These are phyloP conservation scores for Boechera divaricarpa DNA, from an alignment of 345 rosid genomes.

Conservation along the genomic window DNA sequence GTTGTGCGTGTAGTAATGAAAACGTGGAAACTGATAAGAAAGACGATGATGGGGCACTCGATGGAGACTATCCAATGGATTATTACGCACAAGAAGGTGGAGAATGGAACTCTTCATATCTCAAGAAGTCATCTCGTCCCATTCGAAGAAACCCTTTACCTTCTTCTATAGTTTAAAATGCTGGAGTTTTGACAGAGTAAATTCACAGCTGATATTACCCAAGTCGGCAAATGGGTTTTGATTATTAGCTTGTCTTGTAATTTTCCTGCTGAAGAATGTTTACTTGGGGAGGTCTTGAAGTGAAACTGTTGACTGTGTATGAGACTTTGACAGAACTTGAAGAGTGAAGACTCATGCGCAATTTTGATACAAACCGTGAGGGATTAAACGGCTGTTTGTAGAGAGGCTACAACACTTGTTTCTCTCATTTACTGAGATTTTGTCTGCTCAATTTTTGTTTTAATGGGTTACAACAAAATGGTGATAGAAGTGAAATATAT, in stretches of 20 bases:
- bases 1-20: constrained; percentile 49
- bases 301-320: neutral
- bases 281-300: neutral
- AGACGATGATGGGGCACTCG: constrained; percentile 34
- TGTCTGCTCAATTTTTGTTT: neutral
- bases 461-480: constrained; percentile 8
- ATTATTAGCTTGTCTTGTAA: neutral
- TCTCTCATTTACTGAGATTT: neutral
- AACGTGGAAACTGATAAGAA: constrained; percentile 31
- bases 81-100: constrained; percentile 97
- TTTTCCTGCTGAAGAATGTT: neutral
- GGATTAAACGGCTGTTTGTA: neutral
- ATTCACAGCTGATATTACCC: neutral
- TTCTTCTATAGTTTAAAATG: constrained; percentile 38
- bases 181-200: neutral
- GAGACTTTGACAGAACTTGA: constrained; percentile 20
- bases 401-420: constrained; percentile 12
- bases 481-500: neutral
- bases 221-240: neutral
- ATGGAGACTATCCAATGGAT: constrained; percentile 91
- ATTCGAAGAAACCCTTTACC: constrained; percentile 42
- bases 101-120: constrained; percentile 89
- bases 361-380: constrained; percentile 1
- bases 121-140: constrained; percentile 65
- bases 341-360: constrained; percentile 7